Evolutionary conservation across 176 grass and related monocot species (phyloP).

Genomic region (Oropetium thomaeum): DNA sequence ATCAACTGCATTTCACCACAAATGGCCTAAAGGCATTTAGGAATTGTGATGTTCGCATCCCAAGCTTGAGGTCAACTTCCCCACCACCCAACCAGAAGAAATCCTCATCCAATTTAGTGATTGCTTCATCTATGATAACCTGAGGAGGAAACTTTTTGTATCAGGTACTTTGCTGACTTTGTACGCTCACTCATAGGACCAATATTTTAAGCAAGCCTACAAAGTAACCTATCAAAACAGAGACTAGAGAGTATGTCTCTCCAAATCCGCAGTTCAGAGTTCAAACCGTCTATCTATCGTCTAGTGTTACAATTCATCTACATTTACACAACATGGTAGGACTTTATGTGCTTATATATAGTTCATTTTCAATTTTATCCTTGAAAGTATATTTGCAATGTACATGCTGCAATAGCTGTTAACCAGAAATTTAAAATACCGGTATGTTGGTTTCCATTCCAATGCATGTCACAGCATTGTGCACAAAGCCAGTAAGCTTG

Average conservation of each 20-base stretch:
- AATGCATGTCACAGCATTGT: constrained; percentile 91
- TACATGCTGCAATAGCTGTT: constrained; percentile 4
- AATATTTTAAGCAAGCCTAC: constrained; percentile 5
- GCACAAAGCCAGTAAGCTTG: constrained; percentile 86
- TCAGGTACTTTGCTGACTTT: constrained; percentile 25
- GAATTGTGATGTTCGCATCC: constrained; percentile 78
- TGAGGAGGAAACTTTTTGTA: constrained; percentile 22
- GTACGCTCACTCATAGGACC: not conserved
- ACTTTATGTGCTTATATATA: not conserved
- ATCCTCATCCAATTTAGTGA: constrained; percentile 71
- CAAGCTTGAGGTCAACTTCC: constrained; percentile 91
- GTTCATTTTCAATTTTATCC: not conserved
- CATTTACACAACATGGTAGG: not conserved
- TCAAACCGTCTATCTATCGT: not conserved
- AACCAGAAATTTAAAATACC: constrained; percentile 48
- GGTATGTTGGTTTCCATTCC: constrained; percentile 83
- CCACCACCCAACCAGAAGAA: constrained; percentile 96
- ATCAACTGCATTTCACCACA: constrained; percentile 84
- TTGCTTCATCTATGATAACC: constrained; percentile 96
- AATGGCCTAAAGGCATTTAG: constrained; percentile 71
- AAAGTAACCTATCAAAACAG: constrained; percentile 1
- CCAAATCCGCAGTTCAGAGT: not conserved
- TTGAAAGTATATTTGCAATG: not conserved
- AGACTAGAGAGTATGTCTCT: not conserved
- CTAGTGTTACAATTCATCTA: not conserved